These are phyloP conservation scores for Termitomyces sp. DNA, from an alignment of 768 basidiomycete species.

Conservation along the genomic window DNA sequence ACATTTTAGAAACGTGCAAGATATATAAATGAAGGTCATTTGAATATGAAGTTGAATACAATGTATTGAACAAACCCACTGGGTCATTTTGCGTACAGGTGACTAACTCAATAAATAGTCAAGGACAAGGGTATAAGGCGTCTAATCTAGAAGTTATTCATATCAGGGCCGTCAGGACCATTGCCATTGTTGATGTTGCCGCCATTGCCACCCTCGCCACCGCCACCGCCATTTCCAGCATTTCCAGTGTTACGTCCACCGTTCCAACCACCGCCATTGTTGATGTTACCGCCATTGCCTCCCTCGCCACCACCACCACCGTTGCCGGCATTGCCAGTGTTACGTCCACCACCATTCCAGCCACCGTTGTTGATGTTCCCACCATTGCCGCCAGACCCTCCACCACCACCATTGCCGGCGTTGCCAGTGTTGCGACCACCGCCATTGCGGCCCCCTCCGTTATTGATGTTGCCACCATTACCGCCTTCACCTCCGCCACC, in stretches of 20 bases:
- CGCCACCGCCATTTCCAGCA: not conserved
- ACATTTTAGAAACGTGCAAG: no score
- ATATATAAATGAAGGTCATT: no score
- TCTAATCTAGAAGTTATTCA: conserved; percentile 1
- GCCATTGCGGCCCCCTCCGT: not conserved
- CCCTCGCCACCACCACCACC: not conserved
- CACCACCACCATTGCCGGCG: conserved; percentile 1
- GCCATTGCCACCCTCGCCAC: not conserved
- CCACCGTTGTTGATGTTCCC: conserved; percentile 1
- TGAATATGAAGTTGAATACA: no score
- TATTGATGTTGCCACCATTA: not conserved
- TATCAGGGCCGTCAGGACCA: conserved; percentile 1
- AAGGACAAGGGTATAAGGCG: not conserved
- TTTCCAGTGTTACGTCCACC: not conserved
- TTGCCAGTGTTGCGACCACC: conserved; percentile 2
- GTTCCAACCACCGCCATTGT: not conserved
- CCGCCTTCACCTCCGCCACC: not conserved
- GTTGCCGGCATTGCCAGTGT: not conserved
- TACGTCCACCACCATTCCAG: not conserved
- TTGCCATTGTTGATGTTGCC: not conserved
- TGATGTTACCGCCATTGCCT: conserved; percentile 2
- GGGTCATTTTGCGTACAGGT: not conserved
- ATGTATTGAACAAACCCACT: not conserved
- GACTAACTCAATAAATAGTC: no score
- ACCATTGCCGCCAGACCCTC: not conserved